Percentiles rank a stretch among this genome's conserved stretches.
Conservation (phyloP, 169 alveolate genomes). For the Eimeria acervulina region DNA sequence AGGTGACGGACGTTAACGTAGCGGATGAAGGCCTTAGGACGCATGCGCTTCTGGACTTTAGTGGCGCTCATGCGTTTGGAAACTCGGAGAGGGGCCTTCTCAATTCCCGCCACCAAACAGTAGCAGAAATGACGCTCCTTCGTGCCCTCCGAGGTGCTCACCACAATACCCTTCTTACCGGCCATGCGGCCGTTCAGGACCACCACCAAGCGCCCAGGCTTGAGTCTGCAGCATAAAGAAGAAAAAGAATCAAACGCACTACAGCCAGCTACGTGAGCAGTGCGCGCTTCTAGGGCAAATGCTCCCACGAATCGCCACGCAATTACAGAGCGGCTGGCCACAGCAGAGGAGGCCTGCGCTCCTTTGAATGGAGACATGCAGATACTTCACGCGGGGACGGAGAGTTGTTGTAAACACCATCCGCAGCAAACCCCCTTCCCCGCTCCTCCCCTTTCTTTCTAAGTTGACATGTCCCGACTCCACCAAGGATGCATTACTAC, state of each 20-base stretch:
- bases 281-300: not conserved
- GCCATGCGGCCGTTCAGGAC: conserved; percentile 99
- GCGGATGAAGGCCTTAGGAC: conserved; percentile 97
- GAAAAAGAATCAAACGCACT: not conserved
- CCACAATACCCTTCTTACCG: conserved; percentile 99
- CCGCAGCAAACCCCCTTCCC: not conserved
- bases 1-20: conserved; percentile 98
- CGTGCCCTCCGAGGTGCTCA: conserved; percentile 97
- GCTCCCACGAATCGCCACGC: not conserved
- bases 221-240: conserved; percentile 55
- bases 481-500: not conserved
- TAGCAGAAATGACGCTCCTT: conserved; percentile 97
- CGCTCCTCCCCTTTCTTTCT: not conserved
- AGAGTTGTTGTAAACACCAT: not conserved
- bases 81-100: conserved; percentile 97
- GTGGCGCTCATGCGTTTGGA: conserved; percentile 96
- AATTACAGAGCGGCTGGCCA: not conserved
- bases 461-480: not conserved
- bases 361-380: not conserved
- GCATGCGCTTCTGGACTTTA: conserved; percentile 95
- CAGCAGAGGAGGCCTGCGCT: not conserved
- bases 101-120: conserved; percentile 98
- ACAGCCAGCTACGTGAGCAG: not conserved
- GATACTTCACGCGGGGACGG: not conserved
- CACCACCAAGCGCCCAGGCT: conserved; percentile 98